Conservation (phyloP, 306 rosid species). For the Corylus avellana region DNA sequence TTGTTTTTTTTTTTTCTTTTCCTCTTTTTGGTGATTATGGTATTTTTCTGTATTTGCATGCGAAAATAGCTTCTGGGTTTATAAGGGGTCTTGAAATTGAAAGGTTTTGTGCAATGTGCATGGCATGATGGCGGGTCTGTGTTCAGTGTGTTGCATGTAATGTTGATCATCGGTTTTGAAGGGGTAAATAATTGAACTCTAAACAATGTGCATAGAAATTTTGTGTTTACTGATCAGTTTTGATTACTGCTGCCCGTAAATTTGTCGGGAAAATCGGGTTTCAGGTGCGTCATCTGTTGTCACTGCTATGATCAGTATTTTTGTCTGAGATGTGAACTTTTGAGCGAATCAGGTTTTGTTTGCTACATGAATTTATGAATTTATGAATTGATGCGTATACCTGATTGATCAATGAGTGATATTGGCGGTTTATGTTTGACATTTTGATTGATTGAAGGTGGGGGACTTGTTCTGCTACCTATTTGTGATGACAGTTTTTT, state of each 20-base stretch:
- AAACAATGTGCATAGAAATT: slow-evolving; percentile 51
- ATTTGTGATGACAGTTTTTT: neutral
- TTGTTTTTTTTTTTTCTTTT: neutral
- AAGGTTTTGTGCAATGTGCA: slow-evolving; percentile 22
- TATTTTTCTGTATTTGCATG: neutral
- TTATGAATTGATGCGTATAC: neutral
- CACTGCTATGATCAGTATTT: neutral
- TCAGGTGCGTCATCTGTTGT: neutral
- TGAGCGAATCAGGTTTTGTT: neutral
- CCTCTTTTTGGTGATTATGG: slow-evolving; percentile 9
- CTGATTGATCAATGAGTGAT: slow-evolving; percentile 9
- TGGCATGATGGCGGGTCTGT: slow-evolving; percentile 23
- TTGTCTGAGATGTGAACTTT: neutral
- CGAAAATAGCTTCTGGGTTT: slow-evolving; percentile 13
- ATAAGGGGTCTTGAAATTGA: slow-evolving; percentile 9
- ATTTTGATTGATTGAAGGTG: neutral
- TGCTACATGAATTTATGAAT: neutral
- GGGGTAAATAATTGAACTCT: slow-evolving; percentile 23
- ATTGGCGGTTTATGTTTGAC: neutral
- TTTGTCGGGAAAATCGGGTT: neutral
- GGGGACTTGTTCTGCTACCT: neutral
- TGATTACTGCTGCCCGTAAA: slow-evolving; percentile 2
- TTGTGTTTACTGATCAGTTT: slow-evolving; percentile 26
- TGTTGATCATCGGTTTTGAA: slow-evolving; percentile 34
- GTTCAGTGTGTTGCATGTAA: slow-evolving; percentile 42